phyloP scores from a whole-genome alignment of 306 rosid genomes.

The Cucurbita moschata region DNA sequence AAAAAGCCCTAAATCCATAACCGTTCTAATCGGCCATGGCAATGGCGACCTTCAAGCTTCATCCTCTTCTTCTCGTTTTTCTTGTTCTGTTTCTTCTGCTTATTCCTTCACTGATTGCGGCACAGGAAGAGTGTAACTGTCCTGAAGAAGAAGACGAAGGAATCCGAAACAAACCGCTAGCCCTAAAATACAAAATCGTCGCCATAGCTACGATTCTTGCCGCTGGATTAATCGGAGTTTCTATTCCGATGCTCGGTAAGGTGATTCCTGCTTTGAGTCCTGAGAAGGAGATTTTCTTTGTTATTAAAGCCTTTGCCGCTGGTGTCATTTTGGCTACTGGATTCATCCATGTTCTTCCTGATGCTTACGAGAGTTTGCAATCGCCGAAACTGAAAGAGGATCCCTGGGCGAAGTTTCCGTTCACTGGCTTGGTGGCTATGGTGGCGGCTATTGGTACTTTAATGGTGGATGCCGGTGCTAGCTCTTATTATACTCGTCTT shows the following conservation, averaged over 20 bases:
- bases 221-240: slow-evolving; percentile 44
- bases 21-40: background rate
- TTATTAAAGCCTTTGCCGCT: slow-evolving; percentile 63
- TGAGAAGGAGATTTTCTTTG: slow-evolving; percentile 35
- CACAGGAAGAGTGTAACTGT: slow-evolving; percentile 23
- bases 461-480: slow-evolving; percentile 65
- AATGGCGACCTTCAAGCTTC: background rate
- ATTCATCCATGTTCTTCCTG: slow-evolving; percentile 67
- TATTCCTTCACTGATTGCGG: slow-evolving; percentile 14
- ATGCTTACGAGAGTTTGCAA: slow-evolving; percentile 36
- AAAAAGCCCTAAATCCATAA: background rate
- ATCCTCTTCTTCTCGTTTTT: background rate
- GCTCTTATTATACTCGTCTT: slow-evolving; percentile 27
- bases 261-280: slow-evolving; percentile 40
- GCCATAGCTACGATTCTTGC: slow-evolving; percentile 39
- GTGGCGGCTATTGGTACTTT: slow-evolving; percentile 51
- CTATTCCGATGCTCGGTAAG: slow-evolving; percentile 50
- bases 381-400: slow-evolving; percentile 28
- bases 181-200: slow-evolving; percentile 26
- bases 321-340: slow-evolving; percentile 68
- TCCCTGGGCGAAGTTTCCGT: slow-evolving; percentile 58
- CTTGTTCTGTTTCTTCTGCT: background rate
- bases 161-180: slow-evolving; percentile 9
- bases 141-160: background rate
- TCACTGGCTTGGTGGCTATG: slow-evolving; percentile 84